Percentiles rank a stretch among this genome's conserved stretches.
These are phyloP conservation scores for Prunus mume DNA, from an alignment of 306 rosid species.

Conservation along the genomic window DNA sequence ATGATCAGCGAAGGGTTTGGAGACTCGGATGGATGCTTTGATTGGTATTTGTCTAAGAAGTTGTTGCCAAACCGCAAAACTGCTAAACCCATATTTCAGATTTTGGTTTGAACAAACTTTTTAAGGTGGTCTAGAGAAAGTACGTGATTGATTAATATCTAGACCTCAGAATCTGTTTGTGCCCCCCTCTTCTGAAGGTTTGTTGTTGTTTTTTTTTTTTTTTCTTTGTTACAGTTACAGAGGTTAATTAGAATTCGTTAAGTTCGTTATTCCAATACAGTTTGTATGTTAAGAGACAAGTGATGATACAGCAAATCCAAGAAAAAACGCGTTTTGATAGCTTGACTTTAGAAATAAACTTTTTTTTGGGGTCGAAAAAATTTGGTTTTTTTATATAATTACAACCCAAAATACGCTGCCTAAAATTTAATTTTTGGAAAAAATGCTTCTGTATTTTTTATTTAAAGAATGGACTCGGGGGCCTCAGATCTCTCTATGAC, in stretches of 20 bases:
- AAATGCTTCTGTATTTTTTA: no score
- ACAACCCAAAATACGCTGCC: no score
- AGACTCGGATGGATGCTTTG: background rate
- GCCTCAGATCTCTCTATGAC: no score
- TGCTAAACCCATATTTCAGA: background rate
- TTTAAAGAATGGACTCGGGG: no score
- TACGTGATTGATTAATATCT: background rate
- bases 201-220: background rate
- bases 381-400: no score
- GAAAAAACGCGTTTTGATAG: background rate
- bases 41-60: conserved; percentile 10
- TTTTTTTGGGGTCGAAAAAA: no score
- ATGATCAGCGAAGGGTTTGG: background rate
- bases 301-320: no score
- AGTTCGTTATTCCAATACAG: background rate
- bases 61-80: conserved; percentile 2
- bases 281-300: background rate
- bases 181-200: background rate
- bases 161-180: background rate
- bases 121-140: background rate
- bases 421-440: no score
- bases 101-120: conserved; percentile 1
- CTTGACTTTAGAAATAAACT: background rate
- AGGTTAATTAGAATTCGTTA: background rate
- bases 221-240: background rate